Conservation (phyloP, 495 filamentous ascomycete species). For the Antarctomyces pellizariae region DNA sequence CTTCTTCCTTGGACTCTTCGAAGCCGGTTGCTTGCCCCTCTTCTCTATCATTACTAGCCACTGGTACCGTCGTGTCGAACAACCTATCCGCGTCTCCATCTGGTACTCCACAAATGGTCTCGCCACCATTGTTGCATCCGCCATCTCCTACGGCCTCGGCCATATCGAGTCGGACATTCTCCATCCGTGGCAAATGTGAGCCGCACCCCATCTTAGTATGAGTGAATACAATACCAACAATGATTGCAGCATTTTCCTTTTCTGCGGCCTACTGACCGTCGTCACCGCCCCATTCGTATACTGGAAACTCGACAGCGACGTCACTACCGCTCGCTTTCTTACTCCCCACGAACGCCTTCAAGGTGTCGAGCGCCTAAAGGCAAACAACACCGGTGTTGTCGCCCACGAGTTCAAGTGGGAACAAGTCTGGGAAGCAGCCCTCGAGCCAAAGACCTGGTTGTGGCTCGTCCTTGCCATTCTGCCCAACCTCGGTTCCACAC, state of each 20-base stretch:
- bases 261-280: conserved; percentile 33
- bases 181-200: conserved; percentile 38
- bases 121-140: conserved; percentile 36
- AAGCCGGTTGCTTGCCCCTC: conserved; percentile 34
- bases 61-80: conserved; percentile 42
- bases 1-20: conserved; percentile 39
- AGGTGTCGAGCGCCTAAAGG: conserved; percentile 21
- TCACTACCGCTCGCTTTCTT: conserved; percentile 28
- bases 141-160: conserved; percentile 35
- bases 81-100: conserved; percentile 33
- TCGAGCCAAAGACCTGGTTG: conserved; percentile 24
- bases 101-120: conserved; percentile 44
- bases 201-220: neutral
- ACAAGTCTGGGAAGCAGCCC: conserved; percentile 18
- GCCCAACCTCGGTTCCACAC: conserved; percentile 35
- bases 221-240: conserved; percentile 7
- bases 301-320: conserved; percentile 26
- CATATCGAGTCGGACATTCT: conserved; percentile 27
- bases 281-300: conserved; percentile 24
- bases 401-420: conserved; percentile 25
- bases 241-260: conserved; percentile 37
- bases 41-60: conserved; percentile 30
- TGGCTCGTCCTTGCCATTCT: conserved; percentile 27
- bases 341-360: conserved; percentile 21
- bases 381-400: conserved; percentile 34